Percentiles rank a stretch among this genome's conserved stretches.
These are phyloP conservation scores for Vigna reflexopilosa DNA, from an alignment of 306 rosid genomes.

Conservation along the genomic window DNA sequence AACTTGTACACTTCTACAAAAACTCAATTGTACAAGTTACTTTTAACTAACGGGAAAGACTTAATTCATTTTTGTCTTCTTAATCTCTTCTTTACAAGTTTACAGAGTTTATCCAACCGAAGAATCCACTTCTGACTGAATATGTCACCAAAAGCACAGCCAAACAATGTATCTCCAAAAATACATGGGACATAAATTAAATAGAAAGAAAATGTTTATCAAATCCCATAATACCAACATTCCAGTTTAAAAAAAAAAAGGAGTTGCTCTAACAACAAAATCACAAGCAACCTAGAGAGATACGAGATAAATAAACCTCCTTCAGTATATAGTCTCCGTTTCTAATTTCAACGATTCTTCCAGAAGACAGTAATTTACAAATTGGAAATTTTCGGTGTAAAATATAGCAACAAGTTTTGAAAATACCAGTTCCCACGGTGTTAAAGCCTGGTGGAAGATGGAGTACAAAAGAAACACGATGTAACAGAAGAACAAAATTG, in stretches of 20 bases:
- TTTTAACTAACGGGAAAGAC: too few relatives aligned
- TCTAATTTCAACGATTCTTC: background rate
- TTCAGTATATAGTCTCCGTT: background rate
- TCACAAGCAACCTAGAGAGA: constrained; percentile 25
- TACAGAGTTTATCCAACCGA: too few relatives aligned
- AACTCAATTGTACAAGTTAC: too few relatives aligned
- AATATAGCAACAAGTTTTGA: background rate
- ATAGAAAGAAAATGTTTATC: background rate
- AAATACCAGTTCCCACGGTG: constrained; percentile 92
- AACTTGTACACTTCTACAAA: too few relatives aligned
- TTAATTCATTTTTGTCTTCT: too few relatives aligned
- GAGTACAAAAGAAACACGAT: constrained; percentile 71
- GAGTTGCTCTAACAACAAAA: background rate
- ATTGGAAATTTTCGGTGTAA: background rate
- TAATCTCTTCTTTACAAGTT: too few relatives aligned
- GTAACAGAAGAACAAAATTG: constrained; percentile 64
- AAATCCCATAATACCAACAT: background rate
- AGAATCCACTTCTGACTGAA: too few relatives aligned
- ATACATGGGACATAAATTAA: background rate
- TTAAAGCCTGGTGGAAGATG: constrained; percentile 70
- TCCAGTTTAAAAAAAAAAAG: constrained; percentile 27
- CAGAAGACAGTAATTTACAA: background rate
- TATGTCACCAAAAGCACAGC: too few relatives aligned
- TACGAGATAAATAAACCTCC: constrained; percentile 5
- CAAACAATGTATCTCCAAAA: background rate